A percentile compares a stretch with the other conserved stretches of the same genome.
These are phyloP conservation scores for Phaseolus coccineus DNA, from an alignment of 331 rosid genomes.

Conservation along the genomic window DNA sequence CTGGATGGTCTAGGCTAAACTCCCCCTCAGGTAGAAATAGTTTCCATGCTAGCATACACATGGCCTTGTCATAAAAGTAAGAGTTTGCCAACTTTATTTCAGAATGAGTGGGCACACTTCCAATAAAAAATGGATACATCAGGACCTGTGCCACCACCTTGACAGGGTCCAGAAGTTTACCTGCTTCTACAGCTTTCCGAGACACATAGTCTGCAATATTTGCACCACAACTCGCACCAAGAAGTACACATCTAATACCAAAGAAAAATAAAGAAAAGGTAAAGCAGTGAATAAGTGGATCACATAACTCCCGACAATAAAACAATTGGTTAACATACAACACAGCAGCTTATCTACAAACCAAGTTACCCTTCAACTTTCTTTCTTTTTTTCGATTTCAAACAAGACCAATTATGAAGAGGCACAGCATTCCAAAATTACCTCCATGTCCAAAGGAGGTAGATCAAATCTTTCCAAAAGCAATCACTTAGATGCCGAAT, in stretches of 20 bases:
- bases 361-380: conserved; percentile 6
- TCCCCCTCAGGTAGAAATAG: conserved; percentile 82
- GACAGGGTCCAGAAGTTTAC: conserved; percentile 88
- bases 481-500: not conserved
- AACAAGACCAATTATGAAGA: conserved; percentile 27
- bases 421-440: not conserved
- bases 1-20: conserved; percentile 88
- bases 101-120: conserved; percentile 84
- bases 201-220: conserved; percentile 93
- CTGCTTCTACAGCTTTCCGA: conserved; percentile 91
- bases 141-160: conserved; percentile 94
- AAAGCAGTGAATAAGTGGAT: conserved; percentile 20
- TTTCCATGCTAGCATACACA: conserved; percentile 96
- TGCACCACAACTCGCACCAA: conserved; percentile 98
- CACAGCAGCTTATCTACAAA: conserved; percentile 27
- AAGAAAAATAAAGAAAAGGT: conserved; percentile 16
- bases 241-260: conserved; percentile 81
- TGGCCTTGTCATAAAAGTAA: conserved; percentile 92
- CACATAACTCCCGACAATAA: conserved; percentile 7
- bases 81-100: conserved; percentile 95
- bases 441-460: conserved; percentile 14
- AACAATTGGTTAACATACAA: conserved; percentile 14
- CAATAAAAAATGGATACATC: conserved; percentile 86
- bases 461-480: not conserved
- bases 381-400: not conserved